Evolutionary conservation across 148 eudicot species (phyloP).

Genomic region (Simmondsia chinensis): DNA sequence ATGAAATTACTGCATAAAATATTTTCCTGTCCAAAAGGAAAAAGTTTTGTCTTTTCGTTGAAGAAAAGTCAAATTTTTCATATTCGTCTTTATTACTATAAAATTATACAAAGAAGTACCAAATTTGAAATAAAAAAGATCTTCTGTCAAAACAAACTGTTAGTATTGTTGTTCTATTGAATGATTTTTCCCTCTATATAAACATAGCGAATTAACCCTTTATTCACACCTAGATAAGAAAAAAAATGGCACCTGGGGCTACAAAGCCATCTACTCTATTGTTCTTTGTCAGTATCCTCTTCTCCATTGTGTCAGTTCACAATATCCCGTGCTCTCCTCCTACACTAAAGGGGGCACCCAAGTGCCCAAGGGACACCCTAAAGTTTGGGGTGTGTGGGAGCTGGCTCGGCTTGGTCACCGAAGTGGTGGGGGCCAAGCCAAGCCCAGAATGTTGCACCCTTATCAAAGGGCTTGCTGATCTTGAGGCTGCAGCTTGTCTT

Average conservation of each 20-base stretch:
- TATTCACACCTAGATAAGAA: background rate
- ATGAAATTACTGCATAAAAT: too few species aligned
- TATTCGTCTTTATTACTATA: too few species aligned
- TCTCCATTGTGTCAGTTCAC: constrained; percentile 30
- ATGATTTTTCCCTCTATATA: constrained; percentile 6
- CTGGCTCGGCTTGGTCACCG: constrained; percentile 74
- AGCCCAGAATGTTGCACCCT: constrained; percentile 53
- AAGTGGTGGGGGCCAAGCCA: constrained; percentile 58
- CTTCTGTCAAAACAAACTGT: too few species aligned
- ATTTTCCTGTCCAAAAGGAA: too few species aligned
- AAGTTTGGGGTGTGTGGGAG: constrained; percentile 83
- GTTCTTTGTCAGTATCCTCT: constrained; percentile 23
- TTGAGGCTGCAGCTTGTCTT: constrained; percentile 78
- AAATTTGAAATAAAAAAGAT: too few species aligned
- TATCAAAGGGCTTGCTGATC: constrained; percentile 53
- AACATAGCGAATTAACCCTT: background rate
- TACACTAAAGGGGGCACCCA: constrained; percentile 7
- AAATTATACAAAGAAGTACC: too few species aligned
- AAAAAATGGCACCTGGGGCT: constrained; percentile 13
- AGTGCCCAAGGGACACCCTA: constrained; percentile 75
- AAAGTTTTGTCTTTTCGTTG: too few species aligned
- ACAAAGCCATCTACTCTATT: constrained; percentile 14
- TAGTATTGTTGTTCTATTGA: too few species aligned
- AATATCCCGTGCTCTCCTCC: constrained; percentile 34
- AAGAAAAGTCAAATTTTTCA: too few species aligned